Evolutionary conservation across 257 asterid genomes (phyloP), one percentile per base, ranked within the genome.

Genomic region (Gynochthodes officinalis): DNA sequence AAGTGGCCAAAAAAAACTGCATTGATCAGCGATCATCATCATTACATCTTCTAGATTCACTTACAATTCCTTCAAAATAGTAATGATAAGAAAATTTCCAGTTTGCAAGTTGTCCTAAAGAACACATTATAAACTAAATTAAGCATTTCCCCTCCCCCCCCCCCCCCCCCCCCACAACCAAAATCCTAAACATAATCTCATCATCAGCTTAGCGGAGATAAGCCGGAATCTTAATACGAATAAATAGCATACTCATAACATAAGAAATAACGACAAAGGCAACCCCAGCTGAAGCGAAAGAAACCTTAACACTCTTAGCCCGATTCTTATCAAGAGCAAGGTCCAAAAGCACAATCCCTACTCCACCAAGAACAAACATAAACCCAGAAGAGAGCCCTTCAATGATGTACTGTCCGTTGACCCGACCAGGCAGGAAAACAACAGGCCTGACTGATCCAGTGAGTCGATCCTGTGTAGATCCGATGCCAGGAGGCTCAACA

Each of bases 401-500:
- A 40, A 94, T 94, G 71, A 91, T 94, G 83, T 88, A 94, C 87
- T 91, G 97, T 1, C 98, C 96, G 69, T 94, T 94, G 82, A 94
- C 97, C 81, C 99, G 87, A 60, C 99, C 98, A 13, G 87, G 86
- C 13, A 94, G 73, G 83, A 90, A 94, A 4, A 94, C 99, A 30
- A 92, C 99, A 21, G 97, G 99, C 25, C 77, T 74, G 73, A 94
- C 96, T 3, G 97, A 66, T 27, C 98, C 97, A 19, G 97, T 94
- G 76, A 25, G 39, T 3, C 83, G 91, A 72, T 94, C 99, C 84
- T 92, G 97, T 1, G 91, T 84, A 76, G 96, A 93, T 82, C 97
- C 97, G 82, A 91, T 95, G 66, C 97, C 97, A 0, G 98, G 99
- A 0, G 99, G 99, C 81, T 94, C 98, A 19, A 91, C 96, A 53